phyloP scores from a whole-genome alignment of 2,329 filamentous ascomycete species.

The Xylariaceae sp. region DNA sequence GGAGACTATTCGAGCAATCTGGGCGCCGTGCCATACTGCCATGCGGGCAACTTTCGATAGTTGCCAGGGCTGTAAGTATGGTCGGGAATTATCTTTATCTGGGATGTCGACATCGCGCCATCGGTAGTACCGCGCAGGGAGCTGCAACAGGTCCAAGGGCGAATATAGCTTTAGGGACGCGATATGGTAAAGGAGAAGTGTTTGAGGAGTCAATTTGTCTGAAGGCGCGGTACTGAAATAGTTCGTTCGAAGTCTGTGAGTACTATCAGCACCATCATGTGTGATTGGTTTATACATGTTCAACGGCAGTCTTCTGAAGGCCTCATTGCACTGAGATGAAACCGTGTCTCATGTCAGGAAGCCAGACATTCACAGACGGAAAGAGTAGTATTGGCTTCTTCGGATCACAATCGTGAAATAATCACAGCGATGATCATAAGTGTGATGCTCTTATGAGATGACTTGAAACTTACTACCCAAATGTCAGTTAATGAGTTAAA shows the following conservation, averaged over 20 bases:
- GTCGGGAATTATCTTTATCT: slow-evolving; percentile 5
- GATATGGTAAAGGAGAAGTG: slow-evolving; percentile 17
- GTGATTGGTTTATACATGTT: not conserved
- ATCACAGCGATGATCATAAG: too few species aligned
- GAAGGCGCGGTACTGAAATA: slow-evolving; percentile 2
- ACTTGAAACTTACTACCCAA: not conserved
- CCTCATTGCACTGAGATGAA: not conserved
- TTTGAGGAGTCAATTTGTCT: slow-evolving; percentile 10
- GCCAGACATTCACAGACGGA: too few species aligned
- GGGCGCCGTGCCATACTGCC: slow-evolving; percentile 21
- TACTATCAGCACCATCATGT: too few species aligned
- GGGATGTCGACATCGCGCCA: slow-evolving; percentile 2
- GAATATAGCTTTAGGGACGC: slow-evolving; percentile 17
- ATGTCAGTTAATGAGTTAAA: not conserved
- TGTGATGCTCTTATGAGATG: not conserved
- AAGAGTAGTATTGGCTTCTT: too few species aligned
- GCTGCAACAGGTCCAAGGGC: slow-evolving; percentile 18
- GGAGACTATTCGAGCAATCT: slow-evolving; percentile 19
- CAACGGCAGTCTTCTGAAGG: not conserved
- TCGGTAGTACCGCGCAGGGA: slow-evolving; percentile 19
- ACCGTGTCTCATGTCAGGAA: too few species aligned
- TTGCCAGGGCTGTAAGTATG: slow-evolving; percentile 16
- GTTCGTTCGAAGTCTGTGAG: slow-evolving; percentile 2
- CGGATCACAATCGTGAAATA: too few species aligned
- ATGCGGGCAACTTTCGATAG: slow-evolving; percentile 13